Percentiles rank a stretch among this genome's conserved stretches.
phyloP scores from a whole-genome alignment of 1,139 yeast species.

The Hyphopichia khmerensis region DNA sequence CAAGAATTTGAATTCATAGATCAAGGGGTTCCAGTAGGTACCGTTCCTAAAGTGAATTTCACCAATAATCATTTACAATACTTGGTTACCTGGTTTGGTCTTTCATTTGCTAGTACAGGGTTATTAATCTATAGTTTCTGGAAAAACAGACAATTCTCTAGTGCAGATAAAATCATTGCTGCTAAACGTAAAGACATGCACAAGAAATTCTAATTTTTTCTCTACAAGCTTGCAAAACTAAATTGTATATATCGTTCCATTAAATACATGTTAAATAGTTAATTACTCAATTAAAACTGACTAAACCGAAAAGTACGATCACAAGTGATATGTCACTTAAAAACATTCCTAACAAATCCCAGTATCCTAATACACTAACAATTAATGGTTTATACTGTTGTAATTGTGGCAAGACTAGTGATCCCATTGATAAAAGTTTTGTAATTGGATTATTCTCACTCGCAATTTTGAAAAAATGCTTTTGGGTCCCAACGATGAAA shows the following conservation, averaged over 20 bases:
- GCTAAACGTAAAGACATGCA: conserved; percentile 43
- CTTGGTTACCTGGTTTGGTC: conserved; percentile 92
- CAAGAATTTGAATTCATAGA: conserved; percentile 55
- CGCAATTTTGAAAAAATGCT: conserved; percentile 22
- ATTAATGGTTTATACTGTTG: conserved; percentile 28
- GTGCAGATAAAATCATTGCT: conserved; percentile 42
- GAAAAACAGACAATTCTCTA: conserved; percentile 29
- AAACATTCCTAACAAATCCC: conserved; percentile 37
- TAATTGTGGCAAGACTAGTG: conserved; percentile 40
- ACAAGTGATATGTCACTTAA: conserved; percentile 39
- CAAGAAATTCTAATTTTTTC: conserved; percentile 14
- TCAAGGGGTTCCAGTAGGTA: conserved; percentile 91
- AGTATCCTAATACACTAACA: conserved; percentile 32
- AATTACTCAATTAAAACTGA: conserved; percentile 19
- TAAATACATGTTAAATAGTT: not conserved
- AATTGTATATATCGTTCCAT: conserved; percentile 1
- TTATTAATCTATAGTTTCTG: conserved; percentile 45
- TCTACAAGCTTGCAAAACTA: too few species aligned
- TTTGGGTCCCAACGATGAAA: conserved; percentile 27
- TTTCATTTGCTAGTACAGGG: conserved; percentile 67
- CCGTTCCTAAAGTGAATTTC: conserved; percentile 72
- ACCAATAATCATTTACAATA: conserved; percentile 91
- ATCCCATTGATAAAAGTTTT: conserved; percentile 30
- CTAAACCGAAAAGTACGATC: conserved; percentile 39
- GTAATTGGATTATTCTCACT: conserved; percentile 28